These are phyloP conservation scores for Aspergillus hiratsukae DNA, from an alignment of 2,329 filamentous ascomycete species.

Conservation along the genomic window DNA sequence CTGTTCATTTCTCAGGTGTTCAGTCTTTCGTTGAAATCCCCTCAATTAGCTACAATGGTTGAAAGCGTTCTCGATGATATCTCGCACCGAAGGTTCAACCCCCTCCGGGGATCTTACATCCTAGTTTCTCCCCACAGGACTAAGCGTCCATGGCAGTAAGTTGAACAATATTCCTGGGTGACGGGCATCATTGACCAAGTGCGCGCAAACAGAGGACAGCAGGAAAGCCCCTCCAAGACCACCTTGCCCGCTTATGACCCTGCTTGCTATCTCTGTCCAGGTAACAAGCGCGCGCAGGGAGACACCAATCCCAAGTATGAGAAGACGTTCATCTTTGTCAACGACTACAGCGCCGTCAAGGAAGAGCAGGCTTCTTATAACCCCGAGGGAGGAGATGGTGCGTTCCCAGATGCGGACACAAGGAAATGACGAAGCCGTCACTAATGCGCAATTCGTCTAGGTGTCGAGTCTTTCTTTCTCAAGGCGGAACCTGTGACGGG, in stretches of 20 bases:
- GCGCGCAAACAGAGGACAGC: constrained; percentile 58
- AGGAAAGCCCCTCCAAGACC: constrained; percentile 66
- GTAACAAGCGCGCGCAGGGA: constrained; percentile 83
- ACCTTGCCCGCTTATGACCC: constrained; percentile 77
- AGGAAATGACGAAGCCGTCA: constrained; percentile 1
- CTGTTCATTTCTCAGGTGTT: constrained; percentile 1
- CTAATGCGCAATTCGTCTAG: constrained; percentile 38
- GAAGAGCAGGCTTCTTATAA: constrained; percentile 81
- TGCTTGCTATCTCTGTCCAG: constrained; percentile 90
- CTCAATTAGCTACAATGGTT: constrained; percentile 51
- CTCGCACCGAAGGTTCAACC: constrained; percentile 91
- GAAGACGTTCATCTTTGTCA: constrained; percentile 88
- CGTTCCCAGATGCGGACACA: constrained; percentile 12
- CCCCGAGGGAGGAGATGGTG: constrained; percentile 48
- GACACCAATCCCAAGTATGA: constrained; percentile 82
- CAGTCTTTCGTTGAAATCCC: constrained; percentile 3
- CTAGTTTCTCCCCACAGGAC: constrained; percentile 94
- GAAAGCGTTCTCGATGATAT: constrained; percentile 87
- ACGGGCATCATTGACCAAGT: background rate
- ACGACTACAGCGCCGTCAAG: constrained; percentile 96
- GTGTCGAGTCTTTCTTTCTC: constrained; percentile 70
- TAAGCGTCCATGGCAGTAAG: constrained; percentile 97
- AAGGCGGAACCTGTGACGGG: constrained; percentile 82
- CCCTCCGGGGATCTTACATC: constrained; percentile 82
- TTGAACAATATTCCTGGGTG: constrained; percentile 14